Evolutionary conservation across 2,329 filamentous ascomycete genomes (phyloP).

Genomic region (Microsporum audouinii): DNA sequence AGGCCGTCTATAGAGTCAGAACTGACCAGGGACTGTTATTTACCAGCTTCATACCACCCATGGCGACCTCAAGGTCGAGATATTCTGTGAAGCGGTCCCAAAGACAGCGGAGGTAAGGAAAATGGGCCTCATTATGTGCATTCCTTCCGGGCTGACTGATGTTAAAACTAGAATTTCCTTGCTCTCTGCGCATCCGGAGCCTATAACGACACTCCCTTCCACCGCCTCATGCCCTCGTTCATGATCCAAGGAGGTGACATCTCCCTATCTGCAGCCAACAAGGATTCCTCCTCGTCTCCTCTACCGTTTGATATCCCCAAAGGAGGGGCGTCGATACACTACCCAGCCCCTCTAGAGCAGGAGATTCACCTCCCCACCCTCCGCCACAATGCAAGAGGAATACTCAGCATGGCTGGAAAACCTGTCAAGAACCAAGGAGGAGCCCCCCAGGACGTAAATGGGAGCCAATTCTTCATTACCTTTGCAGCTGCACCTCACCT

Average conservation of each 20-base stretch:
- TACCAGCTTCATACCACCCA: constrained; percentile 65
- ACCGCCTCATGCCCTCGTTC: constrained; percentile 52
- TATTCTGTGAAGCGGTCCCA: constrained; percentile 91
- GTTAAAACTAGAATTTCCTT: constrained; percentile 46
- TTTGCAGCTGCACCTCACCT: constrained; percentile 51
- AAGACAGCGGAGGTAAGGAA: constrained; percentile 67
- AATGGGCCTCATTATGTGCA: not conserved
- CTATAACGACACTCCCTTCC: constrained; percentile 52
- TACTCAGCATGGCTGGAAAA: constrained; percentile 50
- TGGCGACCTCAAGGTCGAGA: constrained; percentile 85
- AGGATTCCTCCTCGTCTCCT: constrained; percentile 32
- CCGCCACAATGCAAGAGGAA: constrained; percentile 46
- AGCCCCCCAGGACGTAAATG: constrained; percentile 34
- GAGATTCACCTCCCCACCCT: constrained; percentile 49
- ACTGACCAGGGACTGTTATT: not conserved
- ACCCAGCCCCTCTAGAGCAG: constrained; percentile 45
- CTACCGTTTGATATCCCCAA: constrained; percentile 41
- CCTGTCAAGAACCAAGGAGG: constrained; percentile 35
- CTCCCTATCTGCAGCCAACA: constrained; percentile 25
- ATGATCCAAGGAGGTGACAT: constrained; percentile 53
- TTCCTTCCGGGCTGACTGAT: not conserved
- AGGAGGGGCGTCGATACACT: constrained; percentile 46
- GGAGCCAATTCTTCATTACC: constrained; percentile 54
- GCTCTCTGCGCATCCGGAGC: constrained; percentile 51
- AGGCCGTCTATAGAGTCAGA: not conserved